phyloP scores from a whole-genome alignment of 1,139 yeast genomes.

The Hanseniaspora uvarum region DNA sequence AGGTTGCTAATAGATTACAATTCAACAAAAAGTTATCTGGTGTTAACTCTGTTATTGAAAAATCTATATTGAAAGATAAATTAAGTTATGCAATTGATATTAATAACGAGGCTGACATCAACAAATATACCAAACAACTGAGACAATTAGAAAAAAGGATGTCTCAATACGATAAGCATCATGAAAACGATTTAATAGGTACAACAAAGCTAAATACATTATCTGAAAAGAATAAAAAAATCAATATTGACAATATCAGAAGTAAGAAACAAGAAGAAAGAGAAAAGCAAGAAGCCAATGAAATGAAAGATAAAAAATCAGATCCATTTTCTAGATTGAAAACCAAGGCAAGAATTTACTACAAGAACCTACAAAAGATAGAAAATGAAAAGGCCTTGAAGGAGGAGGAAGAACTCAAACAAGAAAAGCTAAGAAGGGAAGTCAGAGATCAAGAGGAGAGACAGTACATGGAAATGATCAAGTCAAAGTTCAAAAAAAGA shows the following conservation, averaged over 20 bases:
- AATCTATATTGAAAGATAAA: slow-evolving; percentile 63
- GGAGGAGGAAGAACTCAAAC: slow-evolving; percentile 33
- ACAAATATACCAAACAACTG: slow-evolving; percentile 33
- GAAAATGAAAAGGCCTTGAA: slow-evolving; percentile 40
- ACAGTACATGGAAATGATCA: slow-evolving; percentile 23
- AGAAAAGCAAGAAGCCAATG: slow-evolving; percentile 40
- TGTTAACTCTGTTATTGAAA: slow-evolving; percentile 69
- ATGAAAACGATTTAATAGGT: slow-evolving; percentile 32
- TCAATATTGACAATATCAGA: slow-evolving; percentile 51
- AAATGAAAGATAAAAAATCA: slow-evolving; percentile 43
- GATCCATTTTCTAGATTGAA: slow-evolving; percentile 88
- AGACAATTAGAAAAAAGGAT: slow-evolving; percentile 44
- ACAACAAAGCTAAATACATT: slow-evolving; percentile 32
- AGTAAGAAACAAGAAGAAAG: slow-evolving; percentile 67
- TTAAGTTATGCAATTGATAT: slow-evolving; percentile 67
- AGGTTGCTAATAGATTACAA: slow-evolving; percentile 62
- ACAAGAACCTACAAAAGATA: slow-evolving; percentile 41
- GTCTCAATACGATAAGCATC: slow-evolving; percentile 34
- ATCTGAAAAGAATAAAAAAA: slow-evolving; percentile 59
- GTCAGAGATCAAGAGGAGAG: slow-evolving; percentile 32
- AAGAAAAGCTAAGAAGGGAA: slow-evolving; percentile 32
- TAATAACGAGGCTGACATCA: slow-evolving; percentile 44
- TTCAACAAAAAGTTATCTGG: slow-evolving; percentile 49
- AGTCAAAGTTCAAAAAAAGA: slow-evolving; percentile 33
- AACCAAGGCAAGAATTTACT: slow-evolving; percentile 76